Evolutionary conservation across 352 stramenopile genomes (phyloP).

Genomic region (Phytophthora fragariae): DNA sequence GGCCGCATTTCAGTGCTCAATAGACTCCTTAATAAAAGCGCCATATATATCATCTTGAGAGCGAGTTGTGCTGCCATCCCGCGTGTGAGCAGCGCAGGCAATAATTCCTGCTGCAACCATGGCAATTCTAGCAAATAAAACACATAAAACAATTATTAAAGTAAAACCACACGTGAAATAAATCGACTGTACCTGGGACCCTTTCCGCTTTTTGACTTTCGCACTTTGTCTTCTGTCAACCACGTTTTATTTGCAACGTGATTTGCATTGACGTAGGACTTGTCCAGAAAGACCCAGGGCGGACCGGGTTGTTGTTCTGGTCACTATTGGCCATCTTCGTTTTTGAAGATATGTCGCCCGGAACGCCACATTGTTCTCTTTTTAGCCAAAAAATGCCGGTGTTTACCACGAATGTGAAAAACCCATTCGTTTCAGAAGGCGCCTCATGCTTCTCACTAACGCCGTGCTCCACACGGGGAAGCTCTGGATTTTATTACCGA

Average conservation of each 20-base stretch:
- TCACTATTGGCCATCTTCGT: neutral
- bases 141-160: neutral
- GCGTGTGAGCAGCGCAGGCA: too few species aligned
- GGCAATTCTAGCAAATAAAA: too few species aligned
- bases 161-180: neutral
- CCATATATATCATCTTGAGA: too few species aligned
- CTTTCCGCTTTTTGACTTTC: neutral
- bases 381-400: slow-evolving; percentile 13
- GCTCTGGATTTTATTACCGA: too few species aligned
- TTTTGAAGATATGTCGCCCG: neutral
- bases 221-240: neutral
- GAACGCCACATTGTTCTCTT: slow-evolving; percentile 16
- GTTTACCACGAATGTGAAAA: slow-evolving; percentile 15
- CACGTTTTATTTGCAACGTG: neutral
- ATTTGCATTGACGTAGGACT: neutral
- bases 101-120: too few species aligned
- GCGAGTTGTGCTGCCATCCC: too few species aligned
- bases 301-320: neutral
- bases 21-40: too few species aligned
- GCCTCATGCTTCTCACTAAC: slow-evolving; percentile 8
- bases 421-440: slow-evolving; percentile 4
- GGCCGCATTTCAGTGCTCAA: too few species aligned
- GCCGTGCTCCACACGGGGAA: too few species aligned
- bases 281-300: neutral
- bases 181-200: neutral